phyloP scores from a whole-genome alignment of 768 basidiomycete genomes.

The Boletus tomentosulus region DNA sequence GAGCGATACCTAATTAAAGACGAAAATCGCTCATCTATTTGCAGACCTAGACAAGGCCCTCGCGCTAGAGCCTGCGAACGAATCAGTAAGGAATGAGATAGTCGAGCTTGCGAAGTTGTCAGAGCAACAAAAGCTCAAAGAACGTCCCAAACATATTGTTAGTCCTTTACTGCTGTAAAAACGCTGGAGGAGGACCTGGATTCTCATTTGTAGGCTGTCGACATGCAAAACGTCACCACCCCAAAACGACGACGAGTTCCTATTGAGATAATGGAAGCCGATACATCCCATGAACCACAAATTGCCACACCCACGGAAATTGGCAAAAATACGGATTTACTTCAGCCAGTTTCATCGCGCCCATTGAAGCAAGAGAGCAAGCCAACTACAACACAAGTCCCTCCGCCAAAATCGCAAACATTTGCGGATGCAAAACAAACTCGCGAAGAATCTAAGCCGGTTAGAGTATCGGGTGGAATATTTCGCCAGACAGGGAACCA shows the following conservation, averaged over 20 bases:
- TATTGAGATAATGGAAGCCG: conserved; percentile 52
- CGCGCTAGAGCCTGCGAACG: conserved; percentile 61
- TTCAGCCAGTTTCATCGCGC: conserved; percentile 41
- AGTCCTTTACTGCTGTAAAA: not conserved
- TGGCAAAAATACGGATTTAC: conserved; percentile 20
- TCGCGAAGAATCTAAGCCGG: conserved; percentile 43
- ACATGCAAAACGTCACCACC: not conserved
- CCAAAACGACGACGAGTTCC: conserved; percentile 58
- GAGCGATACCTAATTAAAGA: not conserved
- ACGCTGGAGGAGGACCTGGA: not conserved
- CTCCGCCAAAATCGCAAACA: conserved; percentile 27
- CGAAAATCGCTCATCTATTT: conserved; percentile 1
- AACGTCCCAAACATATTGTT: conserved; percentile 32
- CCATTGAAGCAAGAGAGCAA: conserved; percentile 18
- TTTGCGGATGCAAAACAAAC: conserved; percentile 59
- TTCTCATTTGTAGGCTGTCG: conserved; percentile 11
- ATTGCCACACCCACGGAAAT: not conserved
- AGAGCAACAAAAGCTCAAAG: conserved; percentile 30
- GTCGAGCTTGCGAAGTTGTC: conserved; percentile 42
- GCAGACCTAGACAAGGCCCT: conserved; percentile 62
- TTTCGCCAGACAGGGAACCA: conserved; percentile 62
- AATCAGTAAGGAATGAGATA: conserved; percentile 60
- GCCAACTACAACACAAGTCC: conserved; percentile 1
- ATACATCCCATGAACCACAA: conserved; percentile 4
- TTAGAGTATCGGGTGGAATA: conserved; percentile 64